These are phyloP conservation scores for Apiospora pterosperma DNA, from an alignment of 2,329 filamentous ascomycete species.

Conservation along the genomic window DNA sequence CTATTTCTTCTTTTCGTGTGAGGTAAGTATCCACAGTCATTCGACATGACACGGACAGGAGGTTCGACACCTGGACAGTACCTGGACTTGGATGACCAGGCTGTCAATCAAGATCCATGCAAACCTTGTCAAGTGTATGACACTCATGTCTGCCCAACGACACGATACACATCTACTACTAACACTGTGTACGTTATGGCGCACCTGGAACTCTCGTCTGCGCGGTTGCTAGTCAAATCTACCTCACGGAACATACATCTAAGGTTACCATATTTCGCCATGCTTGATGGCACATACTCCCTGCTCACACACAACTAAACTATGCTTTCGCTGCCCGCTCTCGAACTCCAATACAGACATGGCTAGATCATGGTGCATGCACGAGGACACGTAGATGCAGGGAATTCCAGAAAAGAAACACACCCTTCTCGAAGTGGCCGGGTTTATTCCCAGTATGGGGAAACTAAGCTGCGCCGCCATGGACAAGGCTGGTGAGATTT, in stretches of 20 bases:
- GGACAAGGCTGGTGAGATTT: not conserved
- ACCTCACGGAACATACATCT: not conserved
- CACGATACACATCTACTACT: not conserved
- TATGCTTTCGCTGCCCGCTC: not conserved
- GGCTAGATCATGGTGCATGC: not conserved
- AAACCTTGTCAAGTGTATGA: slow-evolving; percentile 1
- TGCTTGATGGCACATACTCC: not conserved
- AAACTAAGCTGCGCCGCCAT: not conserved
- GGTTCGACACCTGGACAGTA: not conserved
- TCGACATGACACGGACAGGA: slow-evolving; percentile 3
- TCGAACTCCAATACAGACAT: not conserved
- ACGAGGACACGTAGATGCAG: not conserved
- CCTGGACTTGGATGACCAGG: not conserved
- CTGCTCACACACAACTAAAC: not conserved
- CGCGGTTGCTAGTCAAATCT: not conserved
- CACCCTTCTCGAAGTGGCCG: not conserved
- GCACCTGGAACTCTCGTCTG: not conserved
- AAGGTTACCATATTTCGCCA: not conserved
- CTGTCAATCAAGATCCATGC: not conserved
- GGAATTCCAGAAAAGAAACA: not conserved
- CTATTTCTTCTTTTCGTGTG: not conserved
- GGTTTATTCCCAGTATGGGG: not conserved
- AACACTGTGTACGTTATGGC: not conserved
- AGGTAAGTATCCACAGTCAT: not conserved
- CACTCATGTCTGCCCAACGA: not conserved